These are phyloP conservation scores for Gaultheria prostrata DNA, from an alignment of 148 eudicot species.

Conservation along the genomic window DNA sequence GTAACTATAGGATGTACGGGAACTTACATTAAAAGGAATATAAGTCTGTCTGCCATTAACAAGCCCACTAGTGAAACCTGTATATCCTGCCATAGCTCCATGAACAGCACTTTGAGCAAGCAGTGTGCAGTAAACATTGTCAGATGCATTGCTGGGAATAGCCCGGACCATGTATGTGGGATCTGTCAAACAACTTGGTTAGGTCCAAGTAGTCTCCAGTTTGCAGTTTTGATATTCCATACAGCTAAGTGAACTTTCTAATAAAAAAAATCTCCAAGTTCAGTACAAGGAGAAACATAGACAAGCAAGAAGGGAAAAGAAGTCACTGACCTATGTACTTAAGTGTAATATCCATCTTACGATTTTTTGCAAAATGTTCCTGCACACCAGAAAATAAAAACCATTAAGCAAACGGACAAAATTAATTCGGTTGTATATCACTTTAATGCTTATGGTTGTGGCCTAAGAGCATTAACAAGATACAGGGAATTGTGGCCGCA, in stretches of 20 bases:
- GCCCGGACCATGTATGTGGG: constrained; percentile 99
- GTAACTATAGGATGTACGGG: neutral
- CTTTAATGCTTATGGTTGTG: neutral
- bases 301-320: neutral
- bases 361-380: constrained; percentile 60
- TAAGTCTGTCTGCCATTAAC: constrained; percentile 92
- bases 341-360: constrained; percentile 55
- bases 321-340: constrained; percentile 79
- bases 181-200: constrained; percentile 50
- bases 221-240: neutral
- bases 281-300: constrained; percentile 3
- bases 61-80: constrained; percentile 86
- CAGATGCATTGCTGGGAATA: constrained; percentile 95
- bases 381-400: constrained; percentile 33
- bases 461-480: neutral
- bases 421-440: neutral
- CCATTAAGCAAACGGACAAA: neutral
- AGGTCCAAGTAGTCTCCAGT: constrained; percentile 6
- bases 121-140: constrained; percentile 89
- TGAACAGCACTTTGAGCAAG: constrained; percentile 98
- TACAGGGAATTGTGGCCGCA: neutral
- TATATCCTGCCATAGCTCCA: constrained; percentile 98
- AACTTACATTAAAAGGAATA: constrained; percentile 88
- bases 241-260: neutral
- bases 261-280: neutral